Percentiles rank a stretch among this genome's conserved stretches.
Evolutionary conservation across 371 early-diverging fungal species (phyloP).

Genomic region (Entomophthora muscae): DNA sequence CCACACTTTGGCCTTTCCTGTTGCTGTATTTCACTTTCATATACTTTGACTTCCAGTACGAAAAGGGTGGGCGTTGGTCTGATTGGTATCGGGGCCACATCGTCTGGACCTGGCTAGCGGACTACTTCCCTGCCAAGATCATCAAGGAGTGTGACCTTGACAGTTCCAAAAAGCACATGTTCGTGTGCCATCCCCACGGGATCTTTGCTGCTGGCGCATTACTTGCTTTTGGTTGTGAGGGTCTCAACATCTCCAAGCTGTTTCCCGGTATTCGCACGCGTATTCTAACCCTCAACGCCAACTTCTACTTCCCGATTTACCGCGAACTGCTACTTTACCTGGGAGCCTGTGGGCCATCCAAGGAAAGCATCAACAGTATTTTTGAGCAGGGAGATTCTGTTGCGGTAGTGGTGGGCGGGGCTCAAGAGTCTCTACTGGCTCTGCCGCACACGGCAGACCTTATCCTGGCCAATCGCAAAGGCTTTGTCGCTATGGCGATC

Average conservation of each 20-base stretch:
- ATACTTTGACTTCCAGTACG: conserved; percentile 33
- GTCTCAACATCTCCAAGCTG: conserved; percentile 33
- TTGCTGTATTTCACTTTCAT: conserved; percentile 47
- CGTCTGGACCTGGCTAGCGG: conserved; percentile 59
- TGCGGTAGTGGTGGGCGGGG: conserved; percentile 59
- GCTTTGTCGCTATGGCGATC: conserved; percentile 66
- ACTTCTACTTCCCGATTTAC: conserved; percentile 48
- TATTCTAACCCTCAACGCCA: conserved; percentile 35
- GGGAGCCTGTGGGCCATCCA: conserved; percentile 51
- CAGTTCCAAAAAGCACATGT: conserved; percentile 49
- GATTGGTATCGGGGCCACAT: conserved; percentile 28
- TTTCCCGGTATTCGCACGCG: conserved; percentile 45
- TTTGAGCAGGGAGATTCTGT: conserved; percentile 54
- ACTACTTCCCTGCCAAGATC: conserved; percentile 50
- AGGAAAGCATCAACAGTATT: conserved; percentile 37
- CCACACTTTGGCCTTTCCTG: conserved; percentile 35
- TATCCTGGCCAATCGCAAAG: conserved; percentile 45
- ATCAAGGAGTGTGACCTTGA: conserved; percentile 37
- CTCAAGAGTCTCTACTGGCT: conserved; percentile 47
- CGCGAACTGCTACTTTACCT: conserved; percentile 48
- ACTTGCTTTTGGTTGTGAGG: conserved; percentile 58
- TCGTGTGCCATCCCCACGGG: conserved; percentile 66
- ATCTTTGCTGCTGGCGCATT: conserved; percentile 68
- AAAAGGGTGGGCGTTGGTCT: conserved; percentile 45
- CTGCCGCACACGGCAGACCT: conserved; percentile 43